Evolutionary conservation across 2,329 filamentous ascomycete species (phyloP).

Genomic region (Chalaropsis ovoidea): DNA sequence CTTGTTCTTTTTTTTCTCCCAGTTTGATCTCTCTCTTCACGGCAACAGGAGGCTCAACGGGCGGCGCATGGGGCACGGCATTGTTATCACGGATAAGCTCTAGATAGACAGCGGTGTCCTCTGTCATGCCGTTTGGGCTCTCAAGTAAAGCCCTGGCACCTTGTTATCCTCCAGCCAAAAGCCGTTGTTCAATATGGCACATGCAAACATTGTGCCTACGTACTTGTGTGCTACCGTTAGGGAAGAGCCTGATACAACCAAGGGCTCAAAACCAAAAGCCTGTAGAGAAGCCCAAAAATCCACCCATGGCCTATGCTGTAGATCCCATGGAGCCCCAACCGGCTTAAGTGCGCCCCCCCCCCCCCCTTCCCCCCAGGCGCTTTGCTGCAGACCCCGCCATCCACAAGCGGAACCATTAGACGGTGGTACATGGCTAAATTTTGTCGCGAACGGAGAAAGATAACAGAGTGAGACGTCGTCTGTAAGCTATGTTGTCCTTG

Average conservation of each 20-base stretch:
- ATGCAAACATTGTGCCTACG: background rate
- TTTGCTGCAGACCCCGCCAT: background rate
- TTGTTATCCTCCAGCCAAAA: background rate
- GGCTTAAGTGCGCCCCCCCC: background rate
- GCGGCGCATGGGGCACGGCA: background rate
- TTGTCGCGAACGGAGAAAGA: conserved; percentile 7
- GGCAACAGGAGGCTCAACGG: background rate
- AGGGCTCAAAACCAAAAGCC: conserved; percentile 3
- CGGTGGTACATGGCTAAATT: background rate
- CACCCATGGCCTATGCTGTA: background rate
- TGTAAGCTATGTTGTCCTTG: background rate
- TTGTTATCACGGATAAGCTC: background rate
- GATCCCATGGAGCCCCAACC: background rate
- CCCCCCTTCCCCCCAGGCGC: background rate
- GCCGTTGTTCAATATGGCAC: background rate
- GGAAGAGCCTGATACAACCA: background rate
- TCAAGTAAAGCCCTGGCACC: no score
- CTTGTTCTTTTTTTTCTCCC: background rate
- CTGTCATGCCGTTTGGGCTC: no score
- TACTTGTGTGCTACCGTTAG: background rate
- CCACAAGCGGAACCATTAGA: conserved; percentile 14
- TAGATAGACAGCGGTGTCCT: background rate
- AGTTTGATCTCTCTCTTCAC: background rate
- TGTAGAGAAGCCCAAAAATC: background rate
- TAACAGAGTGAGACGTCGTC: background rate